A percentile compares a stretch with the other conserved stretches of the same genome.
These are phyloP conservation scores for Lasiodiplodia theobromae DNA, from an alignment of 2,329 filamentous ascomycete genomes.

Conservation along the genomic window DNA sequence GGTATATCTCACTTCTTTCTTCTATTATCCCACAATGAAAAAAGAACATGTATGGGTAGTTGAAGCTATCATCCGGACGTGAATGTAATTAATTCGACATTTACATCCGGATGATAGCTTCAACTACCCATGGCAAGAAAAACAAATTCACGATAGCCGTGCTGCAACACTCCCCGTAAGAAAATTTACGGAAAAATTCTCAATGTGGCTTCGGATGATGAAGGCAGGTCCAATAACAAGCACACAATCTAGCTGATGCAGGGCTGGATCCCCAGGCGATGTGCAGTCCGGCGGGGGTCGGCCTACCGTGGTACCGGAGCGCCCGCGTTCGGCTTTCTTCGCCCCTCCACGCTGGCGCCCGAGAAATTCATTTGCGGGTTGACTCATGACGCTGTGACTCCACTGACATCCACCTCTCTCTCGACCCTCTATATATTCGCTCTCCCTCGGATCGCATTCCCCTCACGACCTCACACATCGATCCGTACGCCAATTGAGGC, in stretches of 20 bases:
- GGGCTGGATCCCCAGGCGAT: slow-evolving; percentile 21
- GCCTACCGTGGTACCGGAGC: slow-evolving; percentile 1
- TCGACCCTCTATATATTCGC: slow-evolving; percentile 8
- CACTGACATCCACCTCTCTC: slow-evolving; percentile 22
- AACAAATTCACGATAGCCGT: no score
- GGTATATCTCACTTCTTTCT: no score
- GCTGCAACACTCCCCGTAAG: not conserved
- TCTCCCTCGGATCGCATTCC: slow-evolving; percentile 1
- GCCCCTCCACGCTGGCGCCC: slow-evolving; percentile 22
- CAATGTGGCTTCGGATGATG: not conserved
- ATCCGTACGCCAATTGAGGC: slow-evolving; percentile 23
- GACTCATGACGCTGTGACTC: slow-evolving; percentile 28
- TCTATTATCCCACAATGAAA: no score
- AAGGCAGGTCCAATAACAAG: slow-evolving; percentile 1
- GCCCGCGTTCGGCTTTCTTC: slow-evolving; percentile 29
- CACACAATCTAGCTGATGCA: not conserved
- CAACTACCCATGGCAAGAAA: no score
- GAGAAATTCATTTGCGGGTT: slow-evolving; percentile 30
- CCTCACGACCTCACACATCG: slow-evolving; percentile 1
- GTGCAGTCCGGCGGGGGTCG: slow-evolving; percentile 21
- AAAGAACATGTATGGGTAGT: no score
- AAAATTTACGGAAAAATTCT: not conserved
- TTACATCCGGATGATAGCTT: no score
- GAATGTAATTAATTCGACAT: no score
- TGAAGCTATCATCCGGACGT: no score